Conservation (phyloP, 2,329 filamentous ascomycete genomes). For the Cercospora canescens region DNA sequence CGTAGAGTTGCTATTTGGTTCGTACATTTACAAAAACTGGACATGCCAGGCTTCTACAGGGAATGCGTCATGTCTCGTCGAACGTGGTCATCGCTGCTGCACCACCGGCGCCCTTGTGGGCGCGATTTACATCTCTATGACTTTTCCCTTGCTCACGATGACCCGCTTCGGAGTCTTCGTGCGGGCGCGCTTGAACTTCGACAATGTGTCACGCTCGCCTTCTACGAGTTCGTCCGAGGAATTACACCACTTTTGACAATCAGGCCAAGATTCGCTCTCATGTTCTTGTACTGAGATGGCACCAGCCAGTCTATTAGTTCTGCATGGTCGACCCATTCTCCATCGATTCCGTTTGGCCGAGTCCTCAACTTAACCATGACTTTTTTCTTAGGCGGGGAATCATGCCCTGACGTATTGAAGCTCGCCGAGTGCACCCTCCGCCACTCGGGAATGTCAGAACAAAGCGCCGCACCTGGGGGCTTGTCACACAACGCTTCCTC, state of each 20-base stretch:
- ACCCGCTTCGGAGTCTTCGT: not conserved
- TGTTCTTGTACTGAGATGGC: slow-evolving; percentile 9
- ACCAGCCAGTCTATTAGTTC: slow-evolving; percentile 28
- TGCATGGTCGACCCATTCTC: slow-evolving; percentile 30
- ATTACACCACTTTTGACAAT: not conserved
- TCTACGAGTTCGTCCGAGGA: not conserved
- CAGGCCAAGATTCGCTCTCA: slow-evolving; percentile 4
- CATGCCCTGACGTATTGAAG: slow-evolving; percentile 28
- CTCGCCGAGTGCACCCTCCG: slow-evolving; percentile 28
- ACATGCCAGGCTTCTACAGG: too few relatives aligned
- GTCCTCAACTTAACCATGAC: slow-evolving; percentile 25
- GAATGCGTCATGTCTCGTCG: too few relatives aligned
- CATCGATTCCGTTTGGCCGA: slow-evolving; percentile 34
- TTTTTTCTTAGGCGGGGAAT: slow-evolving; percentile 12
- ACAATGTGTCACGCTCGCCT: not conserved
- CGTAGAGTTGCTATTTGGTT: too few relatives aligned
- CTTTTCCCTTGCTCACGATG: not conserved
- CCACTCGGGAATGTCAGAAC: slow-evolving; percentile 35
- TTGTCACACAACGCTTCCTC: slow-evolving; percentile 29
- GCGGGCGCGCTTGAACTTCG: not conserved
- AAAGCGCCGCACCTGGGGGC: slow-evolving; percentile 15
- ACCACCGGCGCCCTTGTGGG: too few relatives aligned
- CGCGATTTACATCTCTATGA: too few relatives aligned
- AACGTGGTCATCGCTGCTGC: too few relatives aligned
- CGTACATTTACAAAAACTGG: not conserved